Percentiles rank a stretch among this genome's conserved stretches.
phyloP scores from a whole-genome alignment of 1,139 yeast species.

The Saccharomyces pastorianus region DNA sequence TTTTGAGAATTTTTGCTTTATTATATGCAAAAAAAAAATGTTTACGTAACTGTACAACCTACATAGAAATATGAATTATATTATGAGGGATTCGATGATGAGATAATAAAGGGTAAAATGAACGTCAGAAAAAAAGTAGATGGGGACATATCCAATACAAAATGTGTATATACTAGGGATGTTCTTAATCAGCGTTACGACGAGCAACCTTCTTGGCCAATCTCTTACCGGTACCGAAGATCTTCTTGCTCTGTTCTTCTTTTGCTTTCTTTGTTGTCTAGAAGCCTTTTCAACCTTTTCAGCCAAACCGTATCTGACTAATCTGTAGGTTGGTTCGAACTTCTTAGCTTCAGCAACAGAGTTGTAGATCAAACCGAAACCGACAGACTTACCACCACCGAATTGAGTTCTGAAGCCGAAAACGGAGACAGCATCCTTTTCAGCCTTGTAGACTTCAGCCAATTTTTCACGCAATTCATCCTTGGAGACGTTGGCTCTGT shows the following conservation, averaged over 20 bases:
- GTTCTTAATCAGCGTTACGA: slow-evolving; percentile 38
- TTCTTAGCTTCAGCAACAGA: slow-evolving; percentile 95
- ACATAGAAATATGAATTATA: neutral
- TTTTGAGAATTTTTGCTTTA: neutral
- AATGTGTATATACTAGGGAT: neutral
- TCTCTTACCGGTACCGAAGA: slow-evolving; percentile 95
- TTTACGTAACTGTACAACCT: neutral
- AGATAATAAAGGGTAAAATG: neutral
- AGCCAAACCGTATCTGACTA: slow-evolving; percentile 97
- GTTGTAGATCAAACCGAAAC: slow-evolving; percentile 98
- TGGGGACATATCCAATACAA: neutral
- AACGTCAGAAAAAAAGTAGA: neutral
- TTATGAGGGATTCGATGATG: neutral
- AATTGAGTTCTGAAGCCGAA: slow-evolving; percentile 98
- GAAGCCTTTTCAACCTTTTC: slow-evolving; percentile 92
- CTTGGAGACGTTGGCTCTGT: slow-evolving; percentile 98
- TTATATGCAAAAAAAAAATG: neutral
- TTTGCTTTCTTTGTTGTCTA: slow-evolving; percentile 99
- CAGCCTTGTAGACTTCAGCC: slow-evolving; percentile 93
- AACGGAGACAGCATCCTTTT: slow-evolving; percentile 96
- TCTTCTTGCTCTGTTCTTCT: slow-evolving; percentile 99
- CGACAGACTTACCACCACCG: slow-evolving; percentile 99
- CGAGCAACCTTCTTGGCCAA: slow-evolving; percentile 64
- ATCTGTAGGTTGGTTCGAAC: slow-evolving; percentile 98
- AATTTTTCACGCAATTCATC: slow-evolving; percentile 98